Conservation (phyloP, 2,329 filamentous ascomycete species). For the Talaromyces verruculosus region DNA sequence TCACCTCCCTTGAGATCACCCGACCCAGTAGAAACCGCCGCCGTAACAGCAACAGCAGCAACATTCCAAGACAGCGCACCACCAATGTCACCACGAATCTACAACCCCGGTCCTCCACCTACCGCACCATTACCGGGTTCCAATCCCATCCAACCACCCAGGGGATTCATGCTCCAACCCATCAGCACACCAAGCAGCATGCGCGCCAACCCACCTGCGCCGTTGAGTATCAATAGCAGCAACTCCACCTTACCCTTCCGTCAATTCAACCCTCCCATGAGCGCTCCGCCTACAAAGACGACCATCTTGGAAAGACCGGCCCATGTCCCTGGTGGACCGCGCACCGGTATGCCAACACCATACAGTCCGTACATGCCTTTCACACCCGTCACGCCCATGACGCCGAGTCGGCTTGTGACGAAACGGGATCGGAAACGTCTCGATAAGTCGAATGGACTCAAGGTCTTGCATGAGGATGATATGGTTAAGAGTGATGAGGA, state of each 20-base stretch:
- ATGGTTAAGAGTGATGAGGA: slow-evolving; percentile 48
- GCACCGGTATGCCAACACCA: slow-evolving; percentile 50
- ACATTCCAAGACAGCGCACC: slow-evolving; percentile 48
- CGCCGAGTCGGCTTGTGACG: slow-evolving; percentile 48
- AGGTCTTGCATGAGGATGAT: slow-evolving; percentile 49
- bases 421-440: slow-evolving; percentile 46
- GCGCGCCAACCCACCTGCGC: slow-evolving; percentile 30
- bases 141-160: neutral
- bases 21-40: slow-evolving; percentile 35
- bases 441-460: slow-evolving; percentile 44
- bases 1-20: slow-evolving; percentile 54
- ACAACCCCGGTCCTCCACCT: slow-evolving; percentile 58
- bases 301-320: slow-evolving; percentile 49
- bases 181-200: slow-evolving; percentile 13
- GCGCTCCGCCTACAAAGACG: slow-evolving; percentile 50
- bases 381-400: slow-evolving; percentile 52
- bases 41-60: slow-evolving; percentile 26
- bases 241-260: slow-evolving; percentile 44
- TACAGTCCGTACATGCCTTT: slow-evolving; percentile 55
- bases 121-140: slow-evolving; percentile 43
- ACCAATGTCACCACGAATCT: slow-evolving; percentile 58
- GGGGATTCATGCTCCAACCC: slow-evolving; percentile 16
- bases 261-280: slow-evolving; percentile 41
- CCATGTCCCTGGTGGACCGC: slow-evolving; percentile 39
- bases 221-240: slow-evolving; percentile 33